These are phyloP conservation scores for Aaosphaeria pasadenensis DNA, from an alignment of 2,329 filamentous ascomycete genomes.

Conservation along the genomic window DNA sequence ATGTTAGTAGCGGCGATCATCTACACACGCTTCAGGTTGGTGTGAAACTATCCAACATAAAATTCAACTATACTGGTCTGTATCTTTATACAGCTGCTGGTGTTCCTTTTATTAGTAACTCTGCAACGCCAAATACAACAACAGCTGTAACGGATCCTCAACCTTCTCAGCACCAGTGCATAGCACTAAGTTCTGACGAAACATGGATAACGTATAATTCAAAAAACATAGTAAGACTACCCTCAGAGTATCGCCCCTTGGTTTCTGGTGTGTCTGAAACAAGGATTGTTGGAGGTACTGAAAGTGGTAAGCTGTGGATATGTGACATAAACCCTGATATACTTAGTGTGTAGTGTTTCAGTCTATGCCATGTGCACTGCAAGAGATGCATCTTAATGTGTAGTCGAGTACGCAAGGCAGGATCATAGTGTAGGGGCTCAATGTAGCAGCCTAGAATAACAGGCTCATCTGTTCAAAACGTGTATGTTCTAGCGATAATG, in stretches of 20 bases:
- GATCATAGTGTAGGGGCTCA: too few relatives aligned
- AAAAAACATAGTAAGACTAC: background rate
- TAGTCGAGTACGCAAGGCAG: too few relatives aligned
- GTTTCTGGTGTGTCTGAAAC: background rate
- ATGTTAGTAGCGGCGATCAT: slow-evolving; percentile 3
- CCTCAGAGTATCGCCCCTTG: background rate
- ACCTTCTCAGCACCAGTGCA: background rate
- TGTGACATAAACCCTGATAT: background rate
- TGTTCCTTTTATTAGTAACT: background rate
- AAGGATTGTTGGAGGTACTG: background rate
- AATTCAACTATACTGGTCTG: background rate
- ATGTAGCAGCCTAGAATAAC: too few relatives aligned
- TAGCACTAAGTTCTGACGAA: background rate
- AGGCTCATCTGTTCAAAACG: too few relatives aligned
- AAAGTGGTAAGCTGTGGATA: background rate
- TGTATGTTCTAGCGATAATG: too few relatives aligned
- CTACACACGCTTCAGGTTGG: slow-evolving; percentile 5
- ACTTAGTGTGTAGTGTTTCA: too few relatives aligned
- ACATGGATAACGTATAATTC: slow-evolving; percentile 1
- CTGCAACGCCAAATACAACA: background rate
- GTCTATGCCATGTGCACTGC: too few relatives aligned
- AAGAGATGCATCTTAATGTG: too few relatives aligned
- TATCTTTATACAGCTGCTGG: background rate
- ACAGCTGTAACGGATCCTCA: background rate
- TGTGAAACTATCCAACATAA: background rate